phyloP scores from a whole-genome alignment of 2,329 filamentous ascomycete genomes.

The Fusarium protoensiforme region DNA sequence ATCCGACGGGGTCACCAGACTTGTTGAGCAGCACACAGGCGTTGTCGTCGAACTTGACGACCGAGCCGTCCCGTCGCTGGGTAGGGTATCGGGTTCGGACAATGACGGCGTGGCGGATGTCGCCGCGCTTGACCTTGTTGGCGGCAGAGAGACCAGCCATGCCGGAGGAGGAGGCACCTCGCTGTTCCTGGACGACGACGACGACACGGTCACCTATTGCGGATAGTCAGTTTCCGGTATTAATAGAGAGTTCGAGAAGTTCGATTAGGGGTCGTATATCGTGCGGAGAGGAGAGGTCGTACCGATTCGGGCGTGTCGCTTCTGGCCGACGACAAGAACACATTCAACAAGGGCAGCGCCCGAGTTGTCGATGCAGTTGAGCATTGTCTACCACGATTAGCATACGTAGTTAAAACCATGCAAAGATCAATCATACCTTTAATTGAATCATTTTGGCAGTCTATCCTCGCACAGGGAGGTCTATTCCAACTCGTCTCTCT shows the following conservation, averaged over 20 bases:
- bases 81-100: constrained; percentile 91
- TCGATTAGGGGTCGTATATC: background rate
- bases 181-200: constrained; percentile 96
- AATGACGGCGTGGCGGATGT: constrained; percentile 95
- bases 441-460: constrained; percentile 85
- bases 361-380: constrained; percentile 99
- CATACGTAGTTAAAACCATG: accelerated
- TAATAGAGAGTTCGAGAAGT: background rate
- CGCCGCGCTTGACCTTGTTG: constrained; percentile 94
- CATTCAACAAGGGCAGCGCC: constrained; percentile 98
- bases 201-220: constrained; percentile 90
- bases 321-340: constrained; percentile 91
- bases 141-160: constrained; percentile 78
- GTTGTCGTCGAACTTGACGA: constrained; percentile 96
- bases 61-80: constrained; percentile 87
- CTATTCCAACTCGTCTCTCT: constrained; percentile 37
- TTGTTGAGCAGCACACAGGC: constrained; percentile 98
- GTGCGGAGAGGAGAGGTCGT: constrained; percentile 45
- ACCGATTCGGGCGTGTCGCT: constrained; percentile 90
- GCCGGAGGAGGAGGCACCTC: constrained; percentile 78
- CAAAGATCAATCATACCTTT: constrained; percentile 66
- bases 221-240: constrained; percentile 2
- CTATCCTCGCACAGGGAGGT: constrained; percentile 28
- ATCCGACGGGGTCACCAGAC: constrained; percentile 93
- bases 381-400: constrained; percentile 76